These are phyloP conservation scores for Lasiosphaeria miniovina DNA, from an alignment of 495 filamentous ascomycete species.

Conservation along the genomic window DNA sequence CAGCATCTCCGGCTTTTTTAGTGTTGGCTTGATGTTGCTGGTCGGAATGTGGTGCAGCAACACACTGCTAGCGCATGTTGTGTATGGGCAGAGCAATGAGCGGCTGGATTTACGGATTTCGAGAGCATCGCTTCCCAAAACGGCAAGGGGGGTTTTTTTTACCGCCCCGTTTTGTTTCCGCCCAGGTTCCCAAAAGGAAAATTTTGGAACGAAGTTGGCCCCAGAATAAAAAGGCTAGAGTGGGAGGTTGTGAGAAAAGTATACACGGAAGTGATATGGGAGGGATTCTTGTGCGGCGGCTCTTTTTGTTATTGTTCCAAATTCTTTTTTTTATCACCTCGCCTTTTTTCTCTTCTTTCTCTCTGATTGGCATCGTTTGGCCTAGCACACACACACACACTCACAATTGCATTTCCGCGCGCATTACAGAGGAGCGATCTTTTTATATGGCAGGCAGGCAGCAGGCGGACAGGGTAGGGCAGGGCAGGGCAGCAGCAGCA, in stretches of 20 bases:
- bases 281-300: background rate
- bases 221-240: too few species aligned
- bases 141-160: too few species aligned
- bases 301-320: background rate
- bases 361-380: constrained; percentile 7
- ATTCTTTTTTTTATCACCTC: constrained; percentile 6
- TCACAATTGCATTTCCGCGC: constrained; percentile 11
- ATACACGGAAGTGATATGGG: background rate
- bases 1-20: background rate
- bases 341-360: constrained; percentile 10
- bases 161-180: too few species aligned
- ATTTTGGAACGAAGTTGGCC: too few species aligned
- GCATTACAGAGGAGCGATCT: constrained; percentile 21
- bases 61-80: too few species aligned
- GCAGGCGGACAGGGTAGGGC: constrained; percentile 3
- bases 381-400: background rate
- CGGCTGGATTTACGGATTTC: too few species aligned
- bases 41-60: background rate
- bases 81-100: too few species aligned
- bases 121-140: too few species aligned
- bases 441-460: constrained; percentile 11
- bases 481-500: background rate
- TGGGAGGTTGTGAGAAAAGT: background rate
- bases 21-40: background rate
- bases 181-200: too few species aligned